Evolutionary conservation across 192 early-diverging fungal genomes (phyloP).

Genomic region (Fimicolochytrium jonesii): DNA sequence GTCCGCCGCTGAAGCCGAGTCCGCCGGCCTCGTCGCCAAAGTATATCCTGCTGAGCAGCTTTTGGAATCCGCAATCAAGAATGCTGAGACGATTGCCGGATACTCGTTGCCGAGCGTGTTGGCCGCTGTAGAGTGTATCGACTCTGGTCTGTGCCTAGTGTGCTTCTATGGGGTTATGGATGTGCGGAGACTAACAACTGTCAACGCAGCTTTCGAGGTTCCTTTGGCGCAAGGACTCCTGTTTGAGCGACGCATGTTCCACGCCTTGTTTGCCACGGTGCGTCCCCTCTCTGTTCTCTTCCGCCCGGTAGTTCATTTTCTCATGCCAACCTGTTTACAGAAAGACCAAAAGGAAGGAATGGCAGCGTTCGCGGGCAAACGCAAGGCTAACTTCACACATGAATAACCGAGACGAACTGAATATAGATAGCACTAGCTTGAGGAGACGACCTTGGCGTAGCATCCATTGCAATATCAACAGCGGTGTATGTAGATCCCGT

Average conservation of each 20-base stretch:
- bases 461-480: no score
- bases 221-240: conserved; percentile 76
- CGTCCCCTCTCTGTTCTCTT: conserved; percentile 19
- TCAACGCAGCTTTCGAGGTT: conserved; percentile 76
- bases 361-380: conserved; percentile 91
- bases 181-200: no score
- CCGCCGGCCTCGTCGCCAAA: conserved; percentile 78
- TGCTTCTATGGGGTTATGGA: no score
- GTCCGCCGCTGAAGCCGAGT: conserved; percentile 80
- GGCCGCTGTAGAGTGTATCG: no score
- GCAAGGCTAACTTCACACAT: conserved; percentile 80
- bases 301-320: no score
- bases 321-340: no score
- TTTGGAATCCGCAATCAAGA: conserved; percentile 86
- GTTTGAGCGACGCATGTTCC: conserved; percentile 94
- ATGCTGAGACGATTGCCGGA: conserved; percentile 78
- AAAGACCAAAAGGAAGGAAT: conserved; percentile 97
- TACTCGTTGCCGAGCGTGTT: conserved; percentile 82
- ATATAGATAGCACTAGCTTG: no score
- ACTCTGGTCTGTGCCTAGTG: no score
- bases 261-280: conserved; percentile 81
- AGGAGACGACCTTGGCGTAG: no score
- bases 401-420: no score
- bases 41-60: conserved; percentile 83
- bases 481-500: no score